These are phyloP conservation scores for Starmerella powellii DNA, from an alignment of 805 yeast species.

Conservation along the genomic window DNA sequence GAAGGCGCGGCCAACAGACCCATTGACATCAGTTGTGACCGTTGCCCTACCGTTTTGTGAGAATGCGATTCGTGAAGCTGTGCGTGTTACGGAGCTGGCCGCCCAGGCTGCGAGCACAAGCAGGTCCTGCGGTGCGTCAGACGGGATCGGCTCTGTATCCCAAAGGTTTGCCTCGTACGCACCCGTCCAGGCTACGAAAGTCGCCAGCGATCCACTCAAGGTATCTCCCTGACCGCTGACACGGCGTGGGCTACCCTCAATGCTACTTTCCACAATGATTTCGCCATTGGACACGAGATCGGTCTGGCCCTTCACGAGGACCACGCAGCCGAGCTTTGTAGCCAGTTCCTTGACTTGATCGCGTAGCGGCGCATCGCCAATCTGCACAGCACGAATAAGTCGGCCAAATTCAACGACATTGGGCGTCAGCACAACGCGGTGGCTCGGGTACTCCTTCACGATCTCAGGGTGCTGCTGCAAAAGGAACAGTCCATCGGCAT, in stretches of 20 bases:
- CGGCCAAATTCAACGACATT: slow-evolving; percentile 76
- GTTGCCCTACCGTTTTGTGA: slow-evolving; percentile 55
- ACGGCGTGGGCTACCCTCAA: slow-evolving; percentile 59
- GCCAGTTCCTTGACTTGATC: slow-evolving; percentile 37
- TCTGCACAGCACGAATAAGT: slow-evolving; percentile 40
- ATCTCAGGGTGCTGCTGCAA: slow-evolving; percentile 36
- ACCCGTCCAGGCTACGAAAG: slow-evolving; percentile 67
- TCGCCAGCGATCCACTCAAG: slow-evolving; percentile 71
- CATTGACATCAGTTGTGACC: slow-evolving; percentile 75
- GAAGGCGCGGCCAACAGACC: slow-evolving; percentile 53
- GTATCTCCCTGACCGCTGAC: slow-evolving; percentile 98
- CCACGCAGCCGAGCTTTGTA: slow-evolving; percentile 40
- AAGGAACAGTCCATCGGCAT: slow-evolving; percentile 78
- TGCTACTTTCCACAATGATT: slow-evolving; percentile 34
- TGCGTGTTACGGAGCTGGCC: slow-evolving; percentile 56
- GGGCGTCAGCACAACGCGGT: slow-evolving; percentile 69
- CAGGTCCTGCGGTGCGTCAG: slow-evolving; percentile 23
- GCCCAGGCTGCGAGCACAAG: slow-evolving; percentile 51
- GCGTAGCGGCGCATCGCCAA: slow-evolving; percentile 10
- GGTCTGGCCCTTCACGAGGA: slow-evolving; percentile 59
- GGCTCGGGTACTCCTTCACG: slow-evolving; percentile 43
- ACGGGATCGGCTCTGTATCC: slow-evolving; percentile 34
- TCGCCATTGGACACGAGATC: slow-evolving; percentile 54
- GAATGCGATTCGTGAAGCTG: slow-evolving; percentile 55
- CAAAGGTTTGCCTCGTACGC: slow-evolving; percentile 51